Evolutionary conservation across 805 yeast species (phyloP).

Genomic region (Saccharomycopsis fibuligera): DNA sequence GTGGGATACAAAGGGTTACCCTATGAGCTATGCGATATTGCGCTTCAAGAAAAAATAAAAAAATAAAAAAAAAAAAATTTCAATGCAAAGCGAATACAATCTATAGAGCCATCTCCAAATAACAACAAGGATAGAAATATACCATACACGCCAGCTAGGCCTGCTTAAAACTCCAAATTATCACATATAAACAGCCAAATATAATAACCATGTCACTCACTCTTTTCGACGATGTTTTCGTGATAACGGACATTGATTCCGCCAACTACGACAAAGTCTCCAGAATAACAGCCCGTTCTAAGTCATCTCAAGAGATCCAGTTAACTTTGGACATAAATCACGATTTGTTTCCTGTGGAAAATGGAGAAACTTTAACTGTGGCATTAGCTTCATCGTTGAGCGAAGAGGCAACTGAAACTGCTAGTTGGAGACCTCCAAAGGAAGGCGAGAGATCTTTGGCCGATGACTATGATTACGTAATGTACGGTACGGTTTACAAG

Average conservation of each 20-base stretch:
- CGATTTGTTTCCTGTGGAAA: constrained; percentile 81
- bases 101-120: too few relatives aligned
- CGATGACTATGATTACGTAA: constrained; percentile 95
- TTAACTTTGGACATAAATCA: constrained; percentile 85
- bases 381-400: constrained; percentile 75
- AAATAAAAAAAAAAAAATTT: too few relatives aligned
- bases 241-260: constrained; percentile 73
- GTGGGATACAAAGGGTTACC: too few relatives aligned
- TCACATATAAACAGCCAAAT: neutral
- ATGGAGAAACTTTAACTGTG: constrained; percentile 73
- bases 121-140: too few relatives aligned
- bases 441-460: constrained; percentile 81
- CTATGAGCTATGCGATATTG: too few relatives aligned
- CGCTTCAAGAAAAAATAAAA: too few relatives aligned
- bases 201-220: constrained; percentile 50
- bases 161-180: too few relatives aligned
- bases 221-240: constrained; percentile 89
- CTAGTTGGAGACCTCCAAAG: constrained; percentile 46
- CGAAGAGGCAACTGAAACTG: constrained; percentile 39
- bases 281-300: constrained; percentile 77
- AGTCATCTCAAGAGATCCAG: constrained; percentile 60
- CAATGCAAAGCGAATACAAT: too few relatives aligned
- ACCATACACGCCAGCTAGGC: too few relatives aligned
- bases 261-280: constrained; percentile 90
- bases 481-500: constrained; percentile 96